Evolutionary conservation across 805 yeast genomes (phyloP).

Genomic region (Spathaspora arborariae): DNA sequence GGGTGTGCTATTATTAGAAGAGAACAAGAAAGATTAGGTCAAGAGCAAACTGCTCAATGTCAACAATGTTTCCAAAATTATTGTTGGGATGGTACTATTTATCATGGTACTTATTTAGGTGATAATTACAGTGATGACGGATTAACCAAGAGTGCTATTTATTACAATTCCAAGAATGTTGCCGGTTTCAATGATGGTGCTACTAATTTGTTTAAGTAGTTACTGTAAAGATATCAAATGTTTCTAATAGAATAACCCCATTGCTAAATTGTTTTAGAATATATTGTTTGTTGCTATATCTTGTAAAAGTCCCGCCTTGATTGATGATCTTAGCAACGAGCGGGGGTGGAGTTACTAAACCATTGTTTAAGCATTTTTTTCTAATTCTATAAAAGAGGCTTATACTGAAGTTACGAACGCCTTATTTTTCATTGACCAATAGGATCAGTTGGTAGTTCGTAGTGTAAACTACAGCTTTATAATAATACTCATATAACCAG

Average conservation of each 20-base stretch:
- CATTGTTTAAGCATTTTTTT: background rate
- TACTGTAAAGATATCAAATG: background rate
- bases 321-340: background rate
- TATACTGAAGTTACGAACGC: too few relatives aligned
- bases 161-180: constrained; percentile 1
- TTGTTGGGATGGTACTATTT: constrained; percentile 65
- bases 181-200: constrained; percentile 1
- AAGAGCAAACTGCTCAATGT: constrained; percentile 64
- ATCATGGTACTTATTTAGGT: constrained; percentile 10
- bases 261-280: background rate
- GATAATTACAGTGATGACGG: constrained; percentile 3
- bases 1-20: constrained; percentile 76
- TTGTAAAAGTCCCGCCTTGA: background rate
- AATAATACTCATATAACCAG: too few relatives aligned
- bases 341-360: background rate
- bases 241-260: background rate
- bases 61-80: constrained; percentile 63
- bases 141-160: background rate
- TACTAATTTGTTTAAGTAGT: constrained; percentile 5
- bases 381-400: background rate
- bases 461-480: too few relatives aligned
- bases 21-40: constrained; percentile 64
- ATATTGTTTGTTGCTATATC: background rate
- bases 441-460: too few relatives aligned
- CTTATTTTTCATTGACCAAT: too few relatives aligned